Evolutionary conservation across 495 filamentous ascomycete species (phyloP).

Genomic region (Melanomma pulvis-pyrius): DNA sequence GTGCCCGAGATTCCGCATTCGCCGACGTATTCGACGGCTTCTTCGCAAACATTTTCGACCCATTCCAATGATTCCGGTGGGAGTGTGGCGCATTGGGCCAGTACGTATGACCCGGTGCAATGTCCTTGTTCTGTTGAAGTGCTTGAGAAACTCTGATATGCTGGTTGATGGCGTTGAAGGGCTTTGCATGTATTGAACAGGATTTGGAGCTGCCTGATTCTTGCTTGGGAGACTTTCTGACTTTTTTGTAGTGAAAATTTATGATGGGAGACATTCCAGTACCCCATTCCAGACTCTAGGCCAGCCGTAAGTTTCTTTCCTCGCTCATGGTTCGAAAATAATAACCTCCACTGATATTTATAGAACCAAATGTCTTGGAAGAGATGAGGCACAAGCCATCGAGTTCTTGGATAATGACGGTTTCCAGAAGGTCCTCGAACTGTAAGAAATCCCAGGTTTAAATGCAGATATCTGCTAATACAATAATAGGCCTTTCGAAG

Average conservation of each 20-base stretch:
- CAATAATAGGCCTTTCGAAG: conserved; percentile 45
- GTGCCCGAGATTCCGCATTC: conserved; percentile 41
- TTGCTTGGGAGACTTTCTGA: no score
- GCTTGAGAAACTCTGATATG: no score
- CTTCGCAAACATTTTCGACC: conserved; percentile 35
- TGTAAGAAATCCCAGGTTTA: conserved; percentile 51
- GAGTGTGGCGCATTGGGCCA: conserved; percentile 56
- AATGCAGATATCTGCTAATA: not conserved
- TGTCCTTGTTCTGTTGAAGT: no score
- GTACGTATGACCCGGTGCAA: no score
- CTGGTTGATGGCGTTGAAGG: no score
- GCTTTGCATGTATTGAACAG: no score
- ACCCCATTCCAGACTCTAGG: conserved; percentile 49
- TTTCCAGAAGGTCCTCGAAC: conserved; percentile 47
- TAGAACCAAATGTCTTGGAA: conserved; percentile 56
- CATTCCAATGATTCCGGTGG: conserved; percentile 33
- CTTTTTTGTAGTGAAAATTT: conserved; percentile 49
- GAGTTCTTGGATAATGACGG: conserved; percentile 43
- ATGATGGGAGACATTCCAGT: conserved; percentile 46
- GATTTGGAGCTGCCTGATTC: no score
- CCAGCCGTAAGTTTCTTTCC: conserved; percentile 47
- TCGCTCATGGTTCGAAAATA: no score
- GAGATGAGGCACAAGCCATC: conserved; percentile 48
- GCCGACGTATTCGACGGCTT: conserved; percentile 39
- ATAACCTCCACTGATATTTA: not conserved